phyloP scores from a whole-genome alignment of 352 stramenopile genomes.

The Albugo laibachii region DNA sequence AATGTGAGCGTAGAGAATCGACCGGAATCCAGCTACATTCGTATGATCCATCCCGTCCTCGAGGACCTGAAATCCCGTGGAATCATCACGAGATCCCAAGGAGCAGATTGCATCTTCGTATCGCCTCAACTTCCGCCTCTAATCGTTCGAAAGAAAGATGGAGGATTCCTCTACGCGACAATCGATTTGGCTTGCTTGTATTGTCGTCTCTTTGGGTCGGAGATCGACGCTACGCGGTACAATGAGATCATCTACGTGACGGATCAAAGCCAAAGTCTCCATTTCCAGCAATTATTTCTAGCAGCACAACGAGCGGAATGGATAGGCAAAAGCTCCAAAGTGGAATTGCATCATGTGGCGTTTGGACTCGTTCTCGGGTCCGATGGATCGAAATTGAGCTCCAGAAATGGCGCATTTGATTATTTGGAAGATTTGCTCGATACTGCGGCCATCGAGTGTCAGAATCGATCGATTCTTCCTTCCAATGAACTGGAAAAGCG shows the following conservation, averaged over 20 bases:
- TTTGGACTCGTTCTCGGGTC: conserved; percentile 67
- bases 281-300: conserved; percentile 65
- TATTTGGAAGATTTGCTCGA: conserved; percentile 58
- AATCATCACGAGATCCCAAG: conserved; percentile 29
- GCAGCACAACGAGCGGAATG: conserved; percentile 30
- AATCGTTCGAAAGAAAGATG: conserved; percentile 66
- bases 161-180: conserved; percentile 60
- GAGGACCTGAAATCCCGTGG: conserved; percentile 5
- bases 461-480: conserved; percentile 25
- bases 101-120: conserved; percentile 53
- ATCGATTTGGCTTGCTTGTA: conserved; percentile 50
- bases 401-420: conserved; percentile 58
- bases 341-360: conserved; percentile 40
- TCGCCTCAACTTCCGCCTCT: conserved; percentile 50
- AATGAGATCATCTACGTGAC: conserved; percentile 71
- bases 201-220: conserved; percentile 45
- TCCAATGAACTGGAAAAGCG: conserved; percentile 19
- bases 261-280: conserved; percentile 52
- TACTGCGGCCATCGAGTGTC: conserved; percentile 35
- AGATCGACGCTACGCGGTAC: conserved; percentile 39
- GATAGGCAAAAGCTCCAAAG: conserved; percentile 11
- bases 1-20: conserved; percentile 37
- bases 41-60: conserved; percentile 25
- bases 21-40: conserved; percentile 61
- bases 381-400: conserved; percentile 65